Evolutionary conservation across 768 basidiomycete genomes (phyloP).

Genomic region (Termitomyces sp.): DNA sequence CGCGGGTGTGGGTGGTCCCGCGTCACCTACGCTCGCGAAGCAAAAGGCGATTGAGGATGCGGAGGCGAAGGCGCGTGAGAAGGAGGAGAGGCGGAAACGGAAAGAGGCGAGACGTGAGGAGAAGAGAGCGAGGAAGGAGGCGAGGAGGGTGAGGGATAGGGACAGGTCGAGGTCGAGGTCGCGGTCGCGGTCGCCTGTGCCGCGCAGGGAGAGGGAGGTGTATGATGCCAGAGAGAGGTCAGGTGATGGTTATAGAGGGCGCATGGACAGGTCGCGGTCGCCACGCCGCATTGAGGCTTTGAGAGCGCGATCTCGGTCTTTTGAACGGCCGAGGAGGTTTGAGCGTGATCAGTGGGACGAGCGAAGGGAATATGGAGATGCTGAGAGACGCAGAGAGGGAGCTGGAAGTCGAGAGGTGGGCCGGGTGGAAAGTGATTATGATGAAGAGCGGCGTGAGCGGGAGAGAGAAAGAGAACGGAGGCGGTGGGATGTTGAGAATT

Average conservation of each 20-base stretch:
- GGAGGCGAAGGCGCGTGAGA: slow-evolving; percentile 27
- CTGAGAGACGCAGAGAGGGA: neutral
- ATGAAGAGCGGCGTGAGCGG: slow-evolving; percentile 20
- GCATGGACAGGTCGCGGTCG: slow-evolving; percentile 2
- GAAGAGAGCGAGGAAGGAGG: slow-evolving; percentile 27
- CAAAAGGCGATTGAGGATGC: slow-evolving; percentile 14
- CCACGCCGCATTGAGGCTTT: slow-evolving; percentile 16
- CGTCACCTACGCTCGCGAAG: slow-evolving; percentile 7
- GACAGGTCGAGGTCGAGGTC: too few relatives aligned
- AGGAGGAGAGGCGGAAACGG: slow-evolving; percentile 45
- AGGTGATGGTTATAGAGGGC: neutral
- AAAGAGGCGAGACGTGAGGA: slow-evolving; percentile 54
- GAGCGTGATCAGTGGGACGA: neutral
- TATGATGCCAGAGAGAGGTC: neutral
- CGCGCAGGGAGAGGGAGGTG: slow-evolving; percentile 17
- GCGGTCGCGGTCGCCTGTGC: slow-evolving; percentile 21
- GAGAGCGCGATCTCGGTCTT: slow-evolving; percentile 11
- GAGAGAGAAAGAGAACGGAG: slow-evolving; percentile 37
- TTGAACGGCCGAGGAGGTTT: neutral
- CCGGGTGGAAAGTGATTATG: slow-evolving; percentile 22
- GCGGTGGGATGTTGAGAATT: slow-evolving; percentile 48
- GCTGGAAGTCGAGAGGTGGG: neutral
- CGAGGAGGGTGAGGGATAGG: slow-evolving; percentile 18
- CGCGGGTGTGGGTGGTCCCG: neutral
- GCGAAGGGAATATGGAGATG: neutral